A percentile compares a stretch with the other conserved stretches of the same genome.
These are phyloP conservation scores for Fusarium sp. DNA, from an alignment of 2,329 filamentous ascomycete species.

Conservation along the genomic window DNA sequence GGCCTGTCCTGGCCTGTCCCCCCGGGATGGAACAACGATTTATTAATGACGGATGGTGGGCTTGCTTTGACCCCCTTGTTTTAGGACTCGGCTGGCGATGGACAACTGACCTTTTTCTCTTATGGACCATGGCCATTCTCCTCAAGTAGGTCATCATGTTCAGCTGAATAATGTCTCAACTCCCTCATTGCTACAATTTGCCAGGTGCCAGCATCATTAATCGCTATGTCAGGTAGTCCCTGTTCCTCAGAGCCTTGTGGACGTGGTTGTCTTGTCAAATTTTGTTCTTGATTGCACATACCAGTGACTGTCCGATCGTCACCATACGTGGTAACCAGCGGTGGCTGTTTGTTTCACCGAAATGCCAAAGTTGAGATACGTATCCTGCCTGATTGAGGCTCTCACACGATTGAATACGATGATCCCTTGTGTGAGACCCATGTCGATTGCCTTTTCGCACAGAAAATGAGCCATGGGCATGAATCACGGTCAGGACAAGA, in stretches of 20 bases:
- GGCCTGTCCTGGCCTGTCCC: slow-evolving; percentile 13
- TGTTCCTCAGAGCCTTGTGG: slow-evolving; percentile 4
- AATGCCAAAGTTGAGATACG: slow-evolving; percentile 11
- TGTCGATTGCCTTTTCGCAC: slow-evolving; percentile 1
- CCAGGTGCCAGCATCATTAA: slow-evolving; percentile 21
- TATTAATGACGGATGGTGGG: slow-evolving; percentile 43
- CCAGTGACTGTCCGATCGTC: slow-evolving; percentile 20
- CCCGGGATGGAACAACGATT: slow-evolving; percentile 20
- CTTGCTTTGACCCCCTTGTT: slow-evolving; percentile 38
- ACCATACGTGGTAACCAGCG: not conserved
- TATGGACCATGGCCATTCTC: slow-evolving; percentile 31
- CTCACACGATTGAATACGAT: slow-evolving; percentile 2
- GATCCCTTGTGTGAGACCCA: not conserved
- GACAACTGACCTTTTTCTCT: slow-evolving; percentile 9
- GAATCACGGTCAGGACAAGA: slow-evolving; percentile 24
- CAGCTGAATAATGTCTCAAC: slow-evolving; percentile 44
- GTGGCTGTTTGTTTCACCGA: slow-evolving; percentile 17
- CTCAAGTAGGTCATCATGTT: slow-evolving; percentile 23
- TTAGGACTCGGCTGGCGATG: slow-evolving; percentile 10
- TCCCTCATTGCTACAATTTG: slow-evolving; percentile 45
- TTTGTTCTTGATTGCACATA: slow-evolving; percentile 20
- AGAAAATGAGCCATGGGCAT: slow-evolving; percentile 10
- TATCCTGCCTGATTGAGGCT: slow-evolving; percentile 30
- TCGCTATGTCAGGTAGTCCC: slow-evolving; percentile 13
- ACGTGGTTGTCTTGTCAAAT: slow-evolving; percentile 10